Evolutionary conservation across 2,329 filamentous ascomycete genomes (phyloP).

Genomic region (Claviceps spartinae): DNA sequence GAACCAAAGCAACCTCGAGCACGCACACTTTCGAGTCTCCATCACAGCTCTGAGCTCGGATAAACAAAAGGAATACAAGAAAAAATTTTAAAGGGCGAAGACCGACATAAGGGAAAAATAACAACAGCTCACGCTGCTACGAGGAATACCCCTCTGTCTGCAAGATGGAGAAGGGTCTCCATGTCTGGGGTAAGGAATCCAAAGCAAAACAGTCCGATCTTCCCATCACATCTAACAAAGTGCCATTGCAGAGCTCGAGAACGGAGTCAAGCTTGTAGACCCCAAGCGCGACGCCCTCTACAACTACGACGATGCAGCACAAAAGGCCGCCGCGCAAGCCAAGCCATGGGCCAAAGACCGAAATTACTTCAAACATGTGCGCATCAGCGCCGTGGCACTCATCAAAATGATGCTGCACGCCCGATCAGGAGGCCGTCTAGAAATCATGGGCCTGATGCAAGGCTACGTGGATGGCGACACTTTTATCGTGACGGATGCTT

Average conservation of each 20-base stretch:
- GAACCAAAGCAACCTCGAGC: no score
- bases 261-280: constrained; percentile 72
- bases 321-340: constrained; percentile 49
- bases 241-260: constrained; percentile 64
- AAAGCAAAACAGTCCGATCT: background rate
- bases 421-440: constrained; percentile 79
- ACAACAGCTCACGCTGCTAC: background rate
- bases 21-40: background rate
- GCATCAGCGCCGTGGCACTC: constrained; percentile 84
- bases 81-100: no score
- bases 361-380: constrained; percentile 83
- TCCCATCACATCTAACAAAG: background rate
- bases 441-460: constrained; percentile 98
- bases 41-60: background rate
- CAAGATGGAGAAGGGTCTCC: background rate
- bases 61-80: background rate
- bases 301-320: constrained; percentile 56
- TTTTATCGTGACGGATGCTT: constrained; percentile 87
- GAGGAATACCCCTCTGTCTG: background rate
- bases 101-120: no score
- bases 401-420: constrained; percentile 99
- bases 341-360: constrained; percentile 69
- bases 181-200: background rate
- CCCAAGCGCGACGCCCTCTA: constrained; percentile 84
- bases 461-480: constrained; percentile 77